Evolutionary conservation across 2,329 filamentous ascomycete species (phyloP), one percentile per base, ranked within the genome.

Genomic region (Fusarium clavum): DNA sequence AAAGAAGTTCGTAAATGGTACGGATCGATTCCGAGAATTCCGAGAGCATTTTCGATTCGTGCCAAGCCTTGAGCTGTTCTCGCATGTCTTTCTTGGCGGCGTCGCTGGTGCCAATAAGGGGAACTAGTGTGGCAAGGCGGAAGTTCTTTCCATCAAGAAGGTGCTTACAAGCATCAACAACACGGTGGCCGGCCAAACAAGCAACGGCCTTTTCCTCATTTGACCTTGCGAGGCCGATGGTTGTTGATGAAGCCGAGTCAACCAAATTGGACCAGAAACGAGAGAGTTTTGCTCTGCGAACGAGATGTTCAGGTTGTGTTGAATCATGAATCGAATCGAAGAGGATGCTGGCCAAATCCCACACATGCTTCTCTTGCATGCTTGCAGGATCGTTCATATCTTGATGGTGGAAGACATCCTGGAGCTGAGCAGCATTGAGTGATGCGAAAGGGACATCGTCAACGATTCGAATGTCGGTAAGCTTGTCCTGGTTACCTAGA

Each of bases 11-110:
- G 77, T 98, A 99, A 34, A 99, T 85, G 11, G 94, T 91, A 57
- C 96, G 91, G 46, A 97, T 88, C 2, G 93, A 86, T 70, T 96
- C 91, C 18, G 88, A 90, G 80, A 99, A 94, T 78, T 99, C 97
- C 2, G 94, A 93, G 20, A 97, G 87, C 48, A 95, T 89, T 76
- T 94, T 93, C 38, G 93, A 89, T 29, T 92, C 88, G 38, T 91
- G 89, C 96, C 96, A 99, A 53, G 92, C 90, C 64, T 90, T 88
- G 55, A 99, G 86, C 78, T 99, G 96, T 59, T 90, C 86, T 25
- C 85, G 85, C 82, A 98, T 93, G 67, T 95, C 91, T 65, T 88
- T 88, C 76, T 90, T 92, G 58, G 91, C 88, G 4, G 84, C 84
- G 52, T 89, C 84, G 75, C 92, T 92, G 16, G 88, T 88, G 34